Evolutionary conservation across 2,329 filamentous ascomycete species (phyloP), one percentile per base, ranked within the genome.

Genomic region (Ascosphaera apis): DNA sequence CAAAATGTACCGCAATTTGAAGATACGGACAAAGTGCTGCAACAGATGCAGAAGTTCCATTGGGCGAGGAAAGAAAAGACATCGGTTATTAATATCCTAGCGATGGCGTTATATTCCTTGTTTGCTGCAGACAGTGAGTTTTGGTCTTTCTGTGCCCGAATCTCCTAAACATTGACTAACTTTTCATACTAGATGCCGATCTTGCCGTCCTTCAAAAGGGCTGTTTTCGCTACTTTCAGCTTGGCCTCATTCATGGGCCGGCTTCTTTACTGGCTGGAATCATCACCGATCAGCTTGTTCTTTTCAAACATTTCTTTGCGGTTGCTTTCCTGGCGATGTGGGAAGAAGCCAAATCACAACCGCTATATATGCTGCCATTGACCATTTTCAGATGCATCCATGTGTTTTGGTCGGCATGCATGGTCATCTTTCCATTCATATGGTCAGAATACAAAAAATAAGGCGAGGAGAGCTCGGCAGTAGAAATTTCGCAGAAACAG

Each of bases 21-120:
- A 39, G 68, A 92, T 55, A 67, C 69, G 2, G 53, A 55, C 2
- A 65, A 68, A 28, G 72, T 98, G 4, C 57, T 74, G 37, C 56
- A 58, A 36, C 77, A 77, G 45, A 71, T 95, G 62, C 58, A 64
- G 9, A 54, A 62, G 12, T 88, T 95, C 59, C 83, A 95, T 65
- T 91, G 81, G 80, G 64, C 65, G 45, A 72, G 88, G 48, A 95
- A 95, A 61, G 61, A 65, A 43, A 64, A 83, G 35, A 81, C 80
- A 0, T 72, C 72, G 36, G 84, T 92, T 45, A 88, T 98, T 65
- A 98, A 98, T 56, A 91, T 95, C 46, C 72, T 98, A n/a, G 86
- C 88, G 1, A 80, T 88, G 62, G 84, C 88, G 0, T 67, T 98
- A 1, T 98, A 98, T 60, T 65, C 69, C 21, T 69, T 98, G 9